Base-by-base conservation (phyloP, 331 rosid species). In the Ulmus americana region DNA sequence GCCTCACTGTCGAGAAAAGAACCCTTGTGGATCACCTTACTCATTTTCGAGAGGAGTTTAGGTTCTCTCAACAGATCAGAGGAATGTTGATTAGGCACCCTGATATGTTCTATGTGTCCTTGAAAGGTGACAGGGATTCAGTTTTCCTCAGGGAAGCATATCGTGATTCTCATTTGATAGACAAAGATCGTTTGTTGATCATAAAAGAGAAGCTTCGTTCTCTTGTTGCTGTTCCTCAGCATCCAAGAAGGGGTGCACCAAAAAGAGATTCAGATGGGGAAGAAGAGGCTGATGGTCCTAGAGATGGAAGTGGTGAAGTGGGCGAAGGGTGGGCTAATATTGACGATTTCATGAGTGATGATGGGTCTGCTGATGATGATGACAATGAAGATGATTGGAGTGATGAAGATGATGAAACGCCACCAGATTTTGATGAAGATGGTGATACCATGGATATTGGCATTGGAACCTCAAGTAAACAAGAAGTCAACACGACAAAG, bases 21-120 rank as follows among this genome's bases (percentile, higher is more conserved):
- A 83, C 85, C 15, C 90, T 90, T 52, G 85, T 90, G 14, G 95
- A 90, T 75, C 86, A 87, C 82, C 79, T 90, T 43, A 90, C 97
- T 52, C 97, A 90, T 80, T 90, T 90, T 61, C 81, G 95, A 14
- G 97, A 90, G 76, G 97, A 90, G 81, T 90, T 87, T 72, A 77
- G 88, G 68, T 90, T 90, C 73, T 90, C 97, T 44, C 97, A 85
- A 83, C 92, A 85, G 76, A n/a, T 85, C 66, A 81, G 97, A 54
- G 97, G 95, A 11, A 81, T 90, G 97, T 66, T 90, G 67, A 80
- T 87, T 42, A 83, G 97, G 82, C 97, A 90, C 75, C 97, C 97
- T 1, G 95, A 90, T 64, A 78, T 87, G 92, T 85, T 90, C 70
- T 90, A 90, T 51, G 86, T 90, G 28, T 90, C 97, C 45, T 44